These are phyloP conservation scores for Mariannaea sp. DNA, from an alignment of 2,329 filamentous ascomycete species.

Conservation along the genomic window DNA sequence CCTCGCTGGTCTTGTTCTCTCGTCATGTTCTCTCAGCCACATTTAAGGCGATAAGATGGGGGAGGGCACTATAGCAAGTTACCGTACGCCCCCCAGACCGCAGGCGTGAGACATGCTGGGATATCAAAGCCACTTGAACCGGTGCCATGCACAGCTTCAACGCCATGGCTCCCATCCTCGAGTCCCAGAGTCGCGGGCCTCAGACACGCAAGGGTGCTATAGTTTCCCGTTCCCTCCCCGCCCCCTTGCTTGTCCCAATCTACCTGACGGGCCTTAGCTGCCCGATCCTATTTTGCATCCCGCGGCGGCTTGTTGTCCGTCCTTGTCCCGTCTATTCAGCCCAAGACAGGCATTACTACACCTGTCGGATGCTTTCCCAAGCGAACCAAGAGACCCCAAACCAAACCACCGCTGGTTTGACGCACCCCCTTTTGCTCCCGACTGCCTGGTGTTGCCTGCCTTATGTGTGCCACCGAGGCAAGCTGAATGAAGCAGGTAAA, in stretches of 20 bases:
- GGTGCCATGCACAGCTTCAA: not conserved
- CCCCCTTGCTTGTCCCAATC: slow-evolving; percentile 7
- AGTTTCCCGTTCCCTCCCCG: no score
- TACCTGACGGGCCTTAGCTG: slow-evolving; percentile 7
- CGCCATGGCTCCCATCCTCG: slow-evolving; percentile 9
- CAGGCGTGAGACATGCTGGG: no score
- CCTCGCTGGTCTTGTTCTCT: slow-evolving; percentile 8
- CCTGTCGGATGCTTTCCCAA: not conserved
- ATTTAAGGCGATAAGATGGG: not conserved
- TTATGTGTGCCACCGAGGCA: no score
- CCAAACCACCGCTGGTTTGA: no score
- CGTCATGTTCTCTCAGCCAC: slow-evolving; percentile 6
- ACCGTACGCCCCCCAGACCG: no score
- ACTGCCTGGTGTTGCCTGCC: no score
- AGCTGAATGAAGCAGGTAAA: no score
- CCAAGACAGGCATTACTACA: not conserved
- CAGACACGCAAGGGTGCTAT: not conserved
- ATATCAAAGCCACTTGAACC: slow-evolving; percentile 5
- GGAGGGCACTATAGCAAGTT: no score
- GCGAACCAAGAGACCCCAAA: not conserved
- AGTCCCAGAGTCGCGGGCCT: not conserved
- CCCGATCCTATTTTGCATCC: slow-evolving; percentile 15
- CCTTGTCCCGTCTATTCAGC: no score
- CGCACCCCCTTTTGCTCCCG: no score
- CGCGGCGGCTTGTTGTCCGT: no score